Evolutionary conservation across 345 rosid genomes (phyloP).

Genomic region (Citrus sp.): DNA sequence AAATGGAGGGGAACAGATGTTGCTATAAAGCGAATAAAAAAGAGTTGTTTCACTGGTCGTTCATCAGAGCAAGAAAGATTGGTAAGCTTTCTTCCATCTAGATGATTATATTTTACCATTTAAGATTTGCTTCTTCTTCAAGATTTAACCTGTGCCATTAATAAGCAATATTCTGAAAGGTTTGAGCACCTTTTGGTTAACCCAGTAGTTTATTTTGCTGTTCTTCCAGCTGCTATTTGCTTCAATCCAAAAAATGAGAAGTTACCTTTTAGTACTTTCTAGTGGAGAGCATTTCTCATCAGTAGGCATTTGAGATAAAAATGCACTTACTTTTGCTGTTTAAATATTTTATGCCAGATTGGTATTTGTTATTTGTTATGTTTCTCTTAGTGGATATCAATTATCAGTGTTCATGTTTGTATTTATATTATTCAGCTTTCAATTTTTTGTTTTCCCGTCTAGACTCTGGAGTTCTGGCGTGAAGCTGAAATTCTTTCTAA

Average conservation of each 20-base stretch:
- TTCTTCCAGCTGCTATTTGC: background rate
- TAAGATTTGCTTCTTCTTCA: background rate
- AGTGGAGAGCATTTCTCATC: background rate
- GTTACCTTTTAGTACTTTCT: background rate
- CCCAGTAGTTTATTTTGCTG: background rate
- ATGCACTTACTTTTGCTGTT: background rate
- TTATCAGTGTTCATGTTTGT: background rate
- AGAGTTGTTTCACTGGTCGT: constrained; percentile 88
- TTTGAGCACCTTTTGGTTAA: background rate
- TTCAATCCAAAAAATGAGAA: background rate
- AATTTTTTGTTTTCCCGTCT: background rate
- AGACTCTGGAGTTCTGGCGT: constrained; percentile 96
- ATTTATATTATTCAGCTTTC: background rate
- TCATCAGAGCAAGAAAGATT: constrained; percentile 95
- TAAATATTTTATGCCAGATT: background rate
- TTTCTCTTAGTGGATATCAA: background rate
- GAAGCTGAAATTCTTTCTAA: constrained; percentile 98
- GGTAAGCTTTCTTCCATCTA: constrained; percentile 39
- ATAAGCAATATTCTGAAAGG: background rate
- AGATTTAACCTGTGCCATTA: background rate
- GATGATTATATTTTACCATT: background rate
- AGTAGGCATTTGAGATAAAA: background rate
- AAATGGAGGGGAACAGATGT: constrained; percentile 99
- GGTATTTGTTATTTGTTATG: constrained; percentile 12
- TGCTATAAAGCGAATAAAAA: constrained; percentile 92